Evolutionary conservation across 2,329 filamentous ascomycete species (phyloP).

Genomic region (Penicillium verrucosum): DNA sequence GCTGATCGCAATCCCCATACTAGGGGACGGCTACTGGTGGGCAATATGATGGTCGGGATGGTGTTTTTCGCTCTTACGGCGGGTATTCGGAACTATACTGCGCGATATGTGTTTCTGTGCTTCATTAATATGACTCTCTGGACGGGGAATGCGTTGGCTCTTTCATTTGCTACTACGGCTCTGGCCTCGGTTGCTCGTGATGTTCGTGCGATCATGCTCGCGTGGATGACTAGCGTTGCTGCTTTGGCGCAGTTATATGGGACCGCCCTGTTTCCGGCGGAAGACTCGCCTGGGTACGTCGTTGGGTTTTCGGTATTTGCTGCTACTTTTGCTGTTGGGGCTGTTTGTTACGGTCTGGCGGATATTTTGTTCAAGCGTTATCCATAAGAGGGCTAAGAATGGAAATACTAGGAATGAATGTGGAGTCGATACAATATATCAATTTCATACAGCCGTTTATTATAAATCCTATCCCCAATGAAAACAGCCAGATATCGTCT

Average conservation of each 20-base stretch:
- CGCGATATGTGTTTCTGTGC: constrained; percentile 4
- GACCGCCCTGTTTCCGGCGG: constrained; percentile 3
- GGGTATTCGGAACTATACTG: constrained; percentile 1
- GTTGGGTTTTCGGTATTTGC: constrained; percentile 6
- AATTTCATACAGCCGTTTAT: constrained; percentile 10
- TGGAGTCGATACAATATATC: neutral
- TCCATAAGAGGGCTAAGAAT: neutral
- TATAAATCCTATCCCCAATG: constrained; percentile 6
- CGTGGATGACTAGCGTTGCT: constrained; percentile 2
- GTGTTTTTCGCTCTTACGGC: constrained; percentile 9
- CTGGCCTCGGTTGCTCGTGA: constrained; percentile 2
- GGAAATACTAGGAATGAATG: neutral
- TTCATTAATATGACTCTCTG: constrained; percentile 4
- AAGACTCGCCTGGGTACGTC: constrained; percentile 4
- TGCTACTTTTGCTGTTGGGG: constrained; percentile 4
- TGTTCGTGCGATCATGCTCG: constrained; percentile 6
- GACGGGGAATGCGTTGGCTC: constrained; percentile 1
- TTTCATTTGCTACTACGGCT: constrained; percentile 6
- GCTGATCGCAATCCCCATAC: neutral
- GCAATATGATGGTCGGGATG: neutral
- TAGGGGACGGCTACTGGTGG: neutral
- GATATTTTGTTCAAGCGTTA: constrained; percentile 8
- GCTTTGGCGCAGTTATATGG: constrained; percentile 8
- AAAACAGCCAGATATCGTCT: constrained; percentile 11
- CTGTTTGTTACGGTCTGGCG: neutral